Evolutionary conservation across 495 filamentous ascomycete species (phyloP).

Genomic region (Tuber calosporum): DNA sequence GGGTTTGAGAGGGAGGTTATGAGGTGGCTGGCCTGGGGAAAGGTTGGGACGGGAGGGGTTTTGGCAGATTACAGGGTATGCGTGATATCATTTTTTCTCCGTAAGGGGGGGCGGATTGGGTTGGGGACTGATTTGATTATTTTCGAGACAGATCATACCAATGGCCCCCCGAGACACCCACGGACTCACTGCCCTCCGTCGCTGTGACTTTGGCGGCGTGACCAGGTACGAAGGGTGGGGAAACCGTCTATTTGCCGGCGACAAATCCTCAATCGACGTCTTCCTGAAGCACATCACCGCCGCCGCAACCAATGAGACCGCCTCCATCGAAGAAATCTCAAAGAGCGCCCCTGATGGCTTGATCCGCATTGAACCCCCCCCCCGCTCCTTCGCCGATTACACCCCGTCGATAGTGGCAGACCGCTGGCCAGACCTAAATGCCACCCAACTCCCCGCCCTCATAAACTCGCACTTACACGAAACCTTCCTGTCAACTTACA

Average conservation of each 20-base stretch:
- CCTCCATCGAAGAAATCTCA: constrained; percentile 60
- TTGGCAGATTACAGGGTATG: constrained; percentile 62
- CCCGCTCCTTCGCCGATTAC: constrained; percentile 72
- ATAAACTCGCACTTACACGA: constrained; percentile 82
- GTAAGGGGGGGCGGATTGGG: neutral
- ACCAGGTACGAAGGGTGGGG: constrained; percentile 68
- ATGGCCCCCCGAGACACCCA: constrained; percentile 74
- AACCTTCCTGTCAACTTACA: constrained; percentile 52
- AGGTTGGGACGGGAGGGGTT: constrained; percentile 82
- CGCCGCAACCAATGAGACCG: constrained; percentile 49
- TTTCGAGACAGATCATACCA: constrained; percentile 53
- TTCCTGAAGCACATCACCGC: constrained; percentile 30
- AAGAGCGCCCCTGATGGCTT: constrained; percentile 48
- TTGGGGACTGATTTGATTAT: neutral
- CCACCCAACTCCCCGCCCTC: constrained; percentile 61
- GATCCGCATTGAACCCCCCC: constrained; percentile 58
- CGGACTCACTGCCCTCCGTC: constrained; percentile 62
- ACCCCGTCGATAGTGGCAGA: constrained; percentile 53
- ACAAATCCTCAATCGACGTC: constrained; percentile 46
- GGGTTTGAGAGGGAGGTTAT: constrained; percentile 65
- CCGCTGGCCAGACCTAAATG: constrained; percentile 58
- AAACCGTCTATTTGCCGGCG: constrained; percentile 65
- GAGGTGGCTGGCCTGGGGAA: constrained; percentile 87
- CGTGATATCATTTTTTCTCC: neutral
- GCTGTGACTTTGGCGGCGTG: constrained; percentile 62